Conservation (phyloP, 108 stramenopile genomes). For the Nitzschia palea region DNA sequence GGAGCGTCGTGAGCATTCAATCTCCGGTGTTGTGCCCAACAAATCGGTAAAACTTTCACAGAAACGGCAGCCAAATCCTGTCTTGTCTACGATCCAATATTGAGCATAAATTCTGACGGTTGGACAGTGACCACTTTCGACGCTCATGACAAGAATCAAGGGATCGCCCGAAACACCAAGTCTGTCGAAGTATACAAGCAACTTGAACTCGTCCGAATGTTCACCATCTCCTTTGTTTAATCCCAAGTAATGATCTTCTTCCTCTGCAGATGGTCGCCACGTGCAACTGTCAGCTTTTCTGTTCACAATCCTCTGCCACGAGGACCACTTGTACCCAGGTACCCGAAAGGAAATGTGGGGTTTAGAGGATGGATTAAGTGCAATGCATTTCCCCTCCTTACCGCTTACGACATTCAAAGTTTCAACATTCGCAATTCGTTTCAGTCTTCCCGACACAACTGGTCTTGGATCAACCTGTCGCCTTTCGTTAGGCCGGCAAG, state of each 20-base stretch:
- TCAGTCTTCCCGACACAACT: constrained; percentile 36
- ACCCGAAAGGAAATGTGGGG: constrained; percentile 74
- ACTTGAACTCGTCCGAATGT: constrained; percentile 63
- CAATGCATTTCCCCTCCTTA: constrained; percentile 53
- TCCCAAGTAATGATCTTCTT: constrained; percentile 52
- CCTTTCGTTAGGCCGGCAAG: constrained; percentile 30
- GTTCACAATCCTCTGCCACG: constrained; percentile 76
- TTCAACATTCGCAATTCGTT: constrained; percentile 38
- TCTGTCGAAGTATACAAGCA: constrained; percentile 58
- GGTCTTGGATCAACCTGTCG: constrained; percentile 37
- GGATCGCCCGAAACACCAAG: constrained; percentile 46
- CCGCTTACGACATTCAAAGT: constrained; percentile 49
- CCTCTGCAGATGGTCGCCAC: constrained; percentile 64
- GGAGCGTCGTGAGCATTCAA: constrained; percentile 56
- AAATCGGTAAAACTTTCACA: constrained; percentile 61
- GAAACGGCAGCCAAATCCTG: constrained; percentile 75
- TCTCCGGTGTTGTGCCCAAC: constrained; percentile 55
- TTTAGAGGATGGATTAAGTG: constrained; percentile 66
- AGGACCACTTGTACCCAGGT: constrained; percentile 75
- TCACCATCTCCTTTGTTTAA: constrained; percentile 42
- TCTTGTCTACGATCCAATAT: constrained; percentile 82
- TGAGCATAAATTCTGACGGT: constrained; percentile 67
- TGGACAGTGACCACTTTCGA: constrained; percentile 66
- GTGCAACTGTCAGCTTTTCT: constrained; percentile 47
- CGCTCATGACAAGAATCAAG: constrained; percentile 66